Evolutionary conservation across 768 basidiomycete species (phyloP), one percentile per base, ranked within the genome.

Genomic region (Amanita phalloides): DNA sequence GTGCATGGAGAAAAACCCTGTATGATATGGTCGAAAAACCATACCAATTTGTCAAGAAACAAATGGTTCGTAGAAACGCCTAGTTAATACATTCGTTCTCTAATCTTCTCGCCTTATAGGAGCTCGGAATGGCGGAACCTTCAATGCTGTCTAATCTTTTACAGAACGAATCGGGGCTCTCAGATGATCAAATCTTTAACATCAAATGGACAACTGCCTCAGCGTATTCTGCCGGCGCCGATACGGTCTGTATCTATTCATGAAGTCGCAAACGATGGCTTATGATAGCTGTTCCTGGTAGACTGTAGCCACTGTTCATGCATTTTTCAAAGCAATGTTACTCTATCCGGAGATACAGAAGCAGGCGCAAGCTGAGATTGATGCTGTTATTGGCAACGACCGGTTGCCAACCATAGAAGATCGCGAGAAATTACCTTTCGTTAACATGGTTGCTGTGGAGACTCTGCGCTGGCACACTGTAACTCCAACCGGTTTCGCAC

Each of bases 181-280:
- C 64, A 1, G 53, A 55, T 10, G 65, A 66, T 7, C 64, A 69
- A 42, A 65, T 70, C 38, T 65, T 62, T 41, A 65, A 70, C 36
- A 68, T 72, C 48, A 75, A 72, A 55, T 73, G 72, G 71, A 64
- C 68, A 6, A 65, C 70, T 36, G 76, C 73, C 0, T 71, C 75
- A 4, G 64, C 77, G n/a, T 80, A 79, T 44, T 69, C 71, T 2
- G 71, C 72, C 48, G 72, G 73, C 10, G 68, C 73, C 5, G 73
- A 75, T 55, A 38, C 45, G 20, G 50, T 47, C 11, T 14, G 45
- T 41, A 14, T 39, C n/a, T 26, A 5, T 53, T 51, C 6, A 49
- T 55, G 55, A 30, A 41, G 21, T 1, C 52, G 4, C 3, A 11
- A 36, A 4, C 9, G 9, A 25, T 14, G 1, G 13, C 36, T 48